A percentile compares a stretch with the other conserved stretches of the same genome.
Conservation (phyloP, 495 filamentous ascomycete species). For the Penicillium argentinense region DNA sequence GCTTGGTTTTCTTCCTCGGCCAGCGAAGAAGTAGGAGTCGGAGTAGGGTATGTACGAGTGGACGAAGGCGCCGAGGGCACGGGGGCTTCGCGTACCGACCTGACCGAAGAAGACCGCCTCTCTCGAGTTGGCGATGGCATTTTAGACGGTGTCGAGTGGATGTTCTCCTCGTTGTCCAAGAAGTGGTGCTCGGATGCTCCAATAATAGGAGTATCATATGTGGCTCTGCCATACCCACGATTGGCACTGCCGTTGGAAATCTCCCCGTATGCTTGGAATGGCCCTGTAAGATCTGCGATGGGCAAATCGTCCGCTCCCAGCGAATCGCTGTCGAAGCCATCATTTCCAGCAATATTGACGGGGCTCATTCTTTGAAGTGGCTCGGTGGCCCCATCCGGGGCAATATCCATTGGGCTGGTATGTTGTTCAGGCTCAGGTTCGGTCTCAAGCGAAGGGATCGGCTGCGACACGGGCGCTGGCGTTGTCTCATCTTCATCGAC, state of each 20-base stretch:
- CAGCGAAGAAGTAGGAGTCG: constrained; percentile 41
- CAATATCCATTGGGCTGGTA: constrained; percentile 26
- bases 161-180: constrained; percentile 28
- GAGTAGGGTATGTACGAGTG: constrained; percentile 43
- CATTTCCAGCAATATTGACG: constrained; percentile 26
- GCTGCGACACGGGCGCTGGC: constrained; percentile 8
- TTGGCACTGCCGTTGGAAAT: not conserved
- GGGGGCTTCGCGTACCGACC: constrained; percentile 32
- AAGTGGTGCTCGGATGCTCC: constrained; percentile 32
- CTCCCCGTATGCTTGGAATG: constrained; percentile 7
- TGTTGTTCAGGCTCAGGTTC: constrained; percentile 7
- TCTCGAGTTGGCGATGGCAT: constrained; percentile 39
- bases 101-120: constrained; percentile 24
- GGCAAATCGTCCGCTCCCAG: constrained; percentile 27
- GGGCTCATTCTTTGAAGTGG: constrained; percentile 22
- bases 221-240: constrained; percentile 22
- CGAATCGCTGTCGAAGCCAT: constrained; percentile 27
- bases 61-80: constrained; percentile 39
- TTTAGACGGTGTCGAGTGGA: constrained; percentile 43
- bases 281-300: constrained; percentile 19
- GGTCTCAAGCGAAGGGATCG: not conserved
- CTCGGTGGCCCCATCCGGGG: constrained; percentile 14
- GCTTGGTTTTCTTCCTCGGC: constrained; percentile 36
- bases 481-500: constrained; percentile 18
- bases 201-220: constrained; percentile 32